phyloP scores from a whole-genome alignment of 2,329 filamentous ascomycete species.

The Fusarium sp. region DNA sequence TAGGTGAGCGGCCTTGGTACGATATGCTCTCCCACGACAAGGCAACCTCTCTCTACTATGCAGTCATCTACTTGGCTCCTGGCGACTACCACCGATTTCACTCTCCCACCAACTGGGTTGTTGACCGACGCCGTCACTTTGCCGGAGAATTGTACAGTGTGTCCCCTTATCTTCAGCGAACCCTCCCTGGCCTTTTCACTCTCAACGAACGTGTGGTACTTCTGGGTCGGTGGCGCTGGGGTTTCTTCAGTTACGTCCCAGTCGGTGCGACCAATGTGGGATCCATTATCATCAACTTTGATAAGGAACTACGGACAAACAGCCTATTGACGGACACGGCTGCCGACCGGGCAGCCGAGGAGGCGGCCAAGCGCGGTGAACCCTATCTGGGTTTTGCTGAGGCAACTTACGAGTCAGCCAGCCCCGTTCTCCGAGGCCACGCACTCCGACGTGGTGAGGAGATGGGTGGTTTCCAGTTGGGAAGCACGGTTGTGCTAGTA shows the following conservation, averaged over 20 bases:
- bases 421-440: constrained; percentile 82
- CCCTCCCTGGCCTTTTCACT: constrained; percentile 92
- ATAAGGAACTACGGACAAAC: constrained; percentile 93
- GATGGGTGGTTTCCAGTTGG: constrained; percentile 97
- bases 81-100: constrained; percentile 99
- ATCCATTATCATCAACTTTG: constrained; percentile 97
- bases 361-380: constrained; percentile 80
- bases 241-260: constrained; percentile 96
- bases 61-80: constrained; percentile 93
- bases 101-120: constrained; percentile 94
- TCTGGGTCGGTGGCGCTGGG: constrained; percentile 93
- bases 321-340: constrained; percentile 91
- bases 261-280: constrained; percentile 98
- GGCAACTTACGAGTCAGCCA: constrained; percentile 86
- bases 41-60: constrained; percentile 86
- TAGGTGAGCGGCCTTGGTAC: constrained; percentile 78
- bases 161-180: constrained; percentile 93
- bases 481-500: constrained; percentile 93
- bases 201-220: constrained; percentile 96
- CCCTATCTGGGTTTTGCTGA: constrained; percentile 92
- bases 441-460: constrained; percentile 89
- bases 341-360: constrained; percentile 85
- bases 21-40: constrained; percentile 70
- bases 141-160: constrained; percentile 96
- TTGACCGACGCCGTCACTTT: constrained; percentile 94